These are phyloP conservation scores for Blastomyces percursus DNA, from an alignment of 2,329 filamentous ascomycete genomes.

Conservation along the genomic window DNA sequence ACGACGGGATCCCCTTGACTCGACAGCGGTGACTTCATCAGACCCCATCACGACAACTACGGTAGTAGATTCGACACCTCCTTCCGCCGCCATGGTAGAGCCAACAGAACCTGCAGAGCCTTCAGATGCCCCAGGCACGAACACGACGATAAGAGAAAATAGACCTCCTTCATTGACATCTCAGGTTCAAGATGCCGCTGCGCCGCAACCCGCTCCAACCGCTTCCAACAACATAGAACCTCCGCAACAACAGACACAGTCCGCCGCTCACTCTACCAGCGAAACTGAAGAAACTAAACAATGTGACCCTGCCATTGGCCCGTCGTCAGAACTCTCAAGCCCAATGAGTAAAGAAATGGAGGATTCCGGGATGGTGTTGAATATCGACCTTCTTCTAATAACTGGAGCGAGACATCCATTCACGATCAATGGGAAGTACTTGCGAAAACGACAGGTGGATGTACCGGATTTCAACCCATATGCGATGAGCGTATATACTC, in stretches of 20 bases:
- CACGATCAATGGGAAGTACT: constrained; percentile 76
- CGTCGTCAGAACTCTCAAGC: background rate
- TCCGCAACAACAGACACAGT: background rate
- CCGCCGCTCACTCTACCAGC: constrained; percentile 1
- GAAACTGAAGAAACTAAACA: constrained; percentile 1
- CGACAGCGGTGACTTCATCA: background rate
- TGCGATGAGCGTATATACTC: constrained; percentile 81
- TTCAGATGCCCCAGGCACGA: background rate
- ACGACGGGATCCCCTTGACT: background rate
- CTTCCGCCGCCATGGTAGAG: background rate
- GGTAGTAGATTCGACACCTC: background rate
- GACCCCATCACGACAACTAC: background rate
- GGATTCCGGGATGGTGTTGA: constrained; percentile 27
- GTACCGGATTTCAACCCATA: constrained; percentile 72
- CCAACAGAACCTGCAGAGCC: background rate
- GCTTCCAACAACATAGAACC: background rate
- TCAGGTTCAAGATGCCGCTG: background rate
- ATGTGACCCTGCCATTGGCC: constrained; percentile 2
- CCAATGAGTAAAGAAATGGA: constrained; percentile 23
- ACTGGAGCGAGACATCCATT: constrained; percentile 79
- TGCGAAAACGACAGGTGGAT: constrained; percentile 66
- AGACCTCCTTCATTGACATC: constrained; percentile 1
- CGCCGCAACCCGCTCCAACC: background rate
- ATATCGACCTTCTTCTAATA: constrained; percentile 71
- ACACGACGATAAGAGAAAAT: background rate